Conservation (phyloP, 2,329 filamentous ascomycete species). For the Hirsutella thompsonii region DNA sequence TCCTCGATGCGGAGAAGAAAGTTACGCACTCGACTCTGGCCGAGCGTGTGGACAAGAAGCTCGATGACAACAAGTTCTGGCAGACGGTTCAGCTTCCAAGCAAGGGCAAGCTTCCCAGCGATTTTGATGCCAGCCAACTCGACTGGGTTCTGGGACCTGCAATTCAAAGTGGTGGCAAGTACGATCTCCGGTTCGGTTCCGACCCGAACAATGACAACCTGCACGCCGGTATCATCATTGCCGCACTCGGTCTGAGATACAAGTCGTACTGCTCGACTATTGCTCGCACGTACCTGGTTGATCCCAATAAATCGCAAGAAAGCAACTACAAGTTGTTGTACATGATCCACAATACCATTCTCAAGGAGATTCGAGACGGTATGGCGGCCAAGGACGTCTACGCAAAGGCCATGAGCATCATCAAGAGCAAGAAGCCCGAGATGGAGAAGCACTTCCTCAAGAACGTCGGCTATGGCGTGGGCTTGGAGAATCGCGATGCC, state of each 20-base stretch:
- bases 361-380: conserved; percentile 85
- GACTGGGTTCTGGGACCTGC: conserved; percentile 90
- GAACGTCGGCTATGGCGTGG: conserved; percentile 83
- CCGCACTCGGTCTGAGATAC: conserved; percentile 83
- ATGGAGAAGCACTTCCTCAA: conserved; percentile 91
- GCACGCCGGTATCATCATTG: conserved; percentile 87
- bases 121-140: conserved; percentile 78
- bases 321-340: conserved; percentile 83
- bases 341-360: conserved; percentile 72
- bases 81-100: conserved; percentile 59
- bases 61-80: conserved; percentile 92
- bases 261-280: conserved; percentile 92
- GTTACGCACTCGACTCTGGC: conserved; percentile 79
- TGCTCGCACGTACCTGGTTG: conserved; percentile 87
- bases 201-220: conserved; percentile 72
- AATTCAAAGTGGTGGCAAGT: conserved; percentile 91
- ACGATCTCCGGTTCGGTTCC: conserved; percentile 71
- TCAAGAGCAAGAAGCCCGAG: conserved; percentile 87
- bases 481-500: conserved; percentile 77
- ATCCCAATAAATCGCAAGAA: conserved; percentile 93
- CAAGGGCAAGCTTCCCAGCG: conserved; percentile 65
- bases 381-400: conserved; percentile 82
- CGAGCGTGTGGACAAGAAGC: conserved; percentile 80
- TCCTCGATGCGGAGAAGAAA: conserved; percentile 93
- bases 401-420: conserved; percentile 64